Evolutionary conservation across 2,329 filamentous ascomycete genomes (phyloP).

Genomic region (Tolypocladium pustulatum): DNA sequence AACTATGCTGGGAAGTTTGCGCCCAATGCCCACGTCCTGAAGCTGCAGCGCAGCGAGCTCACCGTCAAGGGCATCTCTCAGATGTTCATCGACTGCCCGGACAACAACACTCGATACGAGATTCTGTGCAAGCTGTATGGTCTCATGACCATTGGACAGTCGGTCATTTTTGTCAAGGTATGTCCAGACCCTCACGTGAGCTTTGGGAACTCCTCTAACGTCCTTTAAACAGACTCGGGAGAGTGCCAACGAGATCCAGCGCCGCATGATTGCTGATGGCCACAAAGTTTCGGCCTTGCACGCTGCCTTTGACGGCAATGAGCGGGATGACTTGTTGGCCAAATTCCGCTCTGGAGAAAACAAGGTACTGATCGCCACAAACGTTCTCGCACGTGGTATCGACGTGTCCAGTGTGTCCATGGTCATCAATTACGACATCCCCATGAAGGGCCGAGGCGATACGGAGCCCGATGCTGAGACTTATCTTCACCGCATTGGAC

Average conservation of each 20-base stretch:
- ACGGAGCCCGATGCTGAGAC: constrained; percentile 84
- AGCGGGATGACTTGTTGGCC: constrained; percentile 76
- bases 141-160: constrained; percentile 91
- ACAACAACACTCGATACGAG: constrained; percentile 74
- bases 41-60: constrained; percentile 78
- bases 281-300: constrained; percentile 88
- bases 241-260: constrained; percentile 76
- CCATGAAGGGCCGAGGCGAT: constrained; percentile 66
- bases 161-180: constrained; percentile 95
- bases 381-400: constrained; percentile 91
- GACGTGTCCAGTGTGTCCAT: constrained; percentile 87
- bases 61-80: constrained; percentile 97
- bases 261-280: constrained; percentile 76
- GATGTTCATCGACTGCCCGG: constrained; percentile 89
- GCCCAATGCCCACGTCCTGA: constrained; percentile 76
- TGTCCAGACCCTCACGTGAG: not conserved
- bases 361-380: constrained; percentile 96
- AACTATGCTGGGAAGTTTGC: constrained; percentile 77
- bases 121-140: constrained; percentile 89
- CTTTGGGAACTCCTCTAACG: not conserved
- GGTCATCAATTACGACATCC: constrained; percentile 95
- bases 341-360: constrained; percentile 77
- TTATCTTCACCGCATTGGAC: constrained; percentile 94
- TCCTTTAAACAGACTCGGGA: constrained; percentile 55
- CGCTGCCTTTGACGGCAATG: constrained; percentile 72